Evolutionary conservation across 176 grass and related monocot genomes (phyloP), one percentile per base, ranked within the genome.

Genomic region (Saccharum officinarum): DNA sequence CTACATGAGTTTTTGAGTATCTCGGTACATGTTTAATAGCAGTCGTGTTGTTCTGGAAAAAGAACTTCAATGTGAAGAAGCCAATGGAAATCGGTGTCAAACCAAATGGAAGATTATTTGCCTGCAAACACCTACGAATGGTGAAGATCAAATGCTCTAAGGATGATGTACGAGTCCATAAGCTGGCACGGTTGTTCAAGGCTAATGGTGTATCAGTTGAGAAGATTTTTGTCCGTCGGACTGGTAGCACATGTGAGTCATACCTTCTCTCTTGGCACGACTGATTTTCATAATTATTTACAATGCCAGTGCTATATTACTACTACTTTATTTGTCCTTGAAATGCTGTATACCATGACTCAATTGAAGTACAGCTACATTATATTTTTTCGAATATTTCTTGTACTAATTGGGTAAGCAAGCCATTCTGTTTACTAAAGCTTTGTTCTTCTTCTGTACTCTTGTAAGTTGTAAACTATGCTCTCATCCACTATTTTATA

Each of bases 121-220:
- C 10, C 50, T 86, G 84, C 57, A 79, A 36, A 86, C 31, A 80
- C 15, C 77, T 86, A 65, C 20, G 22, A 65, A 73, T 86, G 77
- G 77, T 86, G 68, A 86, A 86, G 77, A 73, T 86, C 55, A 86
- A 37, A 66, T 86, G 84, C 69, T 40, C 77, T 16, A 86, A 73
- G 42, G 68, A 86, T 86, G 84, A 86, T 28, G 25, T 44, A 46
- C 62, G 84, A 66, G 55, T 86, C 6, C 84, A 86, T 73, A 50
- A 65, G 77, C 25, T 86, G 77, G 84, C 84, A 40, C 31, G 49
- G 42, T 33, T 86, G 41, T 52, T 86, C 18, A 73, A 6, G 55
- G 31, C 41, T 54, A 86, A 86, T 73, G 69, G 60, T 26, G 1
- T 86, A 80, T 34, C 77, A 5, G 31, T 80, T 52, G 69, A 74